phyloP scores from a whole-genome alignment of 345 rosid species.

The Camelina sativa region DNA sequence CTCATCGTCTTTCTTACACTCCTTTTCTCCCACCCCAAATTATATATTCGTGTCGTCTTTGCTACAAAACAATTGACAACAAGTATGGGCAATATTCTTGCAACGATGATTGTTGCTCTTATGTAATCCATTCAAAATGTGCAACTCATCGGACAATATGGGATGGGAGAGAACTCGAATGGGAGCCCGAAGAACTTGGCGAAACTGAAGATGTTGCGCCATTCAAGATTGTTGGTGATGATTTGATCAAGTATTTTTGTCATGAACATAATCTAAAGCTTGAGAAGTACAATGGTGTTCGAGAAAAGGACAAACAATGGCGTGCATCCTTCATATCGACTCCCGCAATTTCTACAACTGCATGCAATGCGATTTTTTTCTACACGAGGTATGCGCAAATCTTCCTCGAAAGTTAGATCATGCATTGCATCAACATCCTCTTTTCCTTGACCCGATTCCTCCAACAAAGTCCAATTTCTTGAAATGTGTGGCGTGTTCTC shows the following conservation, averaged over 20 bases:
- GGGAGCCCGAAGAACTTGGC: background rate
- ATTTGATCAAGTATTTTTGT: background rate
- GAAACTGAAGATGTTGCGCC: background rate
- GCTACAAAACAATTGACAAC: background rate
- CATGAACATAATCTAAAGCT: slow-evolving; percentile 1
- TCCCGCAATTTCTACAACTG: background rate
- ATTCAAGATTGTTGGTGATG: background rate
- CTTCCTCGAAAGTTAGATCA: background rate
- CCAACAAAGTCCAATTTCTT: too few relatives aligned
- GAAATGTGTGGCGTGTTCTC: background rate
- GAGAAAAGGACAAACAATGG: background rate
- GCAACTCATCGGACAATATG: background rate
- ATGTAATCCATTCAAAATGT: background rate
- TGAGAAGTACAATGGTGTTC: background rate
- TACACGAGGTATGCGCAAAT: background rate
- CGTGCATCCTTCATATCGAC: background rate
- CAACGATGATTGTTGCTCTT: background rate
- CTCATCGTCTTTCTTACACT: slow-evolving; percentile 12
- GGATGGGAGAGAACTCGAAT: background rate
- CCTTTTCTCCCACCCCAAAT: background rate
- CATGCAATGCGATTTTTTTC: background rate
- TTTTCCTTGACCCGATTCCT: background rate
- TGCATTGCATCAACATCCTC: background rate
- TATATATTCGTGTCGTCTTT: background rate
- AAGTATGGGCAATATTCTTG: background rate